Evolutionary conservation across 2,329 filamentous ascomycete species (phyloP), one percentile per base, ranked within the genome.

Genomic region (Myriosclerotinia duriaeana): DNA sequence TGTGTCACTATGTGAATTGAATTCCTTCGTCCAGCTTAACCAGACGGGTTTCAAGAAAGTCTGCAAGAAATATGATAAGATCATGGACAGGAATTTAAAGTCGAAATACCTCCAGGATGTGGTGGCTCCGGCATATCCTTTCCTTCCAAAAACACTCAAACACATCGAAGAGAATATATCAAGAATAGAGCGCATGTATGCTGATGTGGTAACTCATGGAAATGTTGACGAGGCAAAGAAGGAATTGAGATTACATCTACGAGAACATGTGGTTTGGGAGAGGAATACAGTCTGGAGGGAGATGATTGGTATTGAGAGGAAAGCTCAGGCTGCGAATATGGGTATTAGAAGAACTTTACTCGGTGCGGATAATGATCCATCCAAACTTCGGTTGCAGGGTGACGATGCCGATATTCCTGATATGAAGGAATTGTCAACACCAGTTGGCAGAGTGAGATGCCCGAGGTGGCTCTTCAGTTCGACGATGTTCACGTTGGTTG

Each of bases 191-290:
- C 79, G 85, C 59, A 85, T 89, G 1, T 99, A 97, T 75, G 88
- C 93, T 1, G 85, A 89, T 36, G 82, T 97, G 22, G 90, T 96
- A 65, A 96, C 93, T 0, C 86, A 89, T 53, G 93, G 93, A 40
- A 92, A 99, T 74, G 79, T 90, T 3, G 82, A 85, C 7, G 80
- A 90, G 15, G 93, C 95, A 5, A 91, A 88, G 74, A 89, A 91
- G 72, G 95, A 98, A 76, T 82, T 99, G 66, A 87, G 95, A 64
- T 86, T 97, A 40, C 93, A 99, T 75, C 84, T 99, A 36, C 85
- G 95, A 66, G 96, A 99, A 79, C 95, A 99, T 77, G 93, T 99
- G 26, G 94, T 98, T 0, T 99, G 95, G 96, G 96, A 99, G 78
- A 87, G 95, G 66, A 99, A 99, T 76, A 99, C 95, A 0, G 95